Conservation (phyloP, 148 eudicot genomes). For the Camellia sinensis region DNA sequence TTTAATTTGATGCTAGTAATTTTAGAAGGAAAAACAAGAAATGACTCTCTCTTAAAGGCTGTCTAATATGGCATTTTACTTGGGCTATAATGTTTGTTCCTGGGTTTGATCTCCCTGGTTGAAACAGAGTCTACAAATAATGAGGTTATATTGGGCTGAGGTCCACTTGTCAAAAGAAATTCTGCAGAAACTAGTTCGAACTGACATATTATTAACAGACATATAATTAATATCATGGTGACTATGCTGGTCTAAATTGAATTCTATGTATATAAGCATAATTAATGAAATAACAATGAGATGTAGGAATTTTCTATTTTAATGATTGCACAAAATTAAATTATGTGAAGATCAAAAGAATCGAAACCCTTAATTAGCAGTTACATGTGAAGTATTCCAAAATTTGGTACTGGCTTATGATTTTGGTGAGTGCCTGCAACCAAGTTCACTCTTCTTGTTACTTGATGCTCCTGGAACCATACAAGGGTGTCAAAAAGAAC, state of each 20-base stretch:
- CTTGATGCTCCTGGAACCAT: not conserved
- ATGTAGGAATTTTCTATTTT: not conserved
- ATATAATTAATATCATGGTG: not conserved
- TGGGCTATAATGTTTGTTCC: conserved; percentile 1
- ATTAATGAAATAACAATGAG: not conserved
- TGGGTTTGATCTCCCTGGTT: conserved; percentile 1
- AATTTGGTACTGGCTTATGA: not conserved
- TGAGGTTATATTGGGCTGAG: not conserved
- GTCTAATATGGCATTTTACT: not conserved
- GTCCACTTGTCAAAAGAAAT: not conserved
- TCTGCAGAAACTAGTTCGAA: not conserved
- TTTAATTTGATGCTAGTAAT: not conserved
- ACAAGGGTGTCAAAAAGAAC: not conserved
- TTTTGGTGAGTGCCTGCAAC: not conserved
- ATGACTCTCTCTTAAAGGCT: not conserved
- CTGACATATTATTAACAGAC: not conserved
- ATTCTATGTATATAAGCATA: not conserved
- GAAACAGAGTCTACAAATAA: not conserved
- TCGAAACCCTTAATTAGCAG: not conserved
- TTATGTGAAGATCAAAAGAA: not conserved
- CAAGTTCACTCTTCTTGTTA: not conserved
- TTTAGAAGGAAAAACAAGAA: conserved; percentile 5
- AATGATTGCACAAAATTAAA: not conserved
- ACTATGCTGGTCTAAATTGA: not conserved
- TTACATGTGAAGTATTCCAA: not conserved